Percentiles rank a stretch among this genome's conserved stretches.
Conservation (phyloP, 805 yeast species). For the Hanseniaspora pseudoguilliermondii region DNA sequence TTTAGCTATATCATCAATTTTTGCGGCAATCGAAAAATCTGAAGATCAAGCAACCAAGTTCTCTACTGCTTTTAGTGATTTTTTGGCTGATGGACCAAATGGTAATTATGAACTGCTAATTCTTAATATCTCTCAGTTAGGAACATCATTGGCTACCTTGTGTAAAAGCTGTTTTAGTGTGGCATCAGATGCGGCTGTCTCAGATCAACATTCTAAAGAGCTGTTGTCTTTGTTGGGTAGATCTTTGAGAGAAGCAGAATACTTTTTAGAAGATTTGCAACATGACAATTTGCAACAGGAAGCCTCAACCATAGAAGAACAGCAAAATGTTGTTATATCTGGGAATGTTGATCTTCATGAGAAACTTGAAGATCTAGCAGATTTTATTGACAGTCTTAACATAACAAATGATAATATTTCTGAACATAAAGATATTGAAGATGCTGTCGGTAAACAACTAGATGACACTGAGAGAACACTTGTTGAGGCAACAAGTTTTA, state of each 20-base stretch:
- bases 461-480: slow-evolving; percentile 59
- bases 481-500: slow-evolving; percentile 47
- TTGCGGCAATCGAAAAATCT: slow-evolving; percentile 58
- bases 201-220: slow-evolving; percentile 2
- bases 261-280: slow-evolving; percentile 35
- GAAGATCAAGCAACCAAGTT: slow-evolving; percentile 65
- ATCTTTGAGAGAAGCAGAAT: slow-evolving; percentile 48
- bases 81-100: slow-evolving; percentile 61
- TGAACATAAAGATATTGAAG: slow-evolving; percentile 47
- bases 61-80: slow-evolving; percentile 62
- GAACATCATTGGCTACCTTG: slow-evolving; percentile 50
- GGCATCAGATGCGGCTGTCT: neutral
- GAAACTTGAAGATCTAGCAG: slow-evolving; percentile 49
- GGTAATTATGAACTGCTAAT: slow-evolving; percentile 52
- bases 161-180: slow-evolving; percentile 35
- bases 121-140: slow-evolving; percentile 47
- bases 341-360: slow-evolving; percentile 67
- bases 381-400: slow-evolving; percentile 39
- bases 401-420: slow-evolving; percentile 20
- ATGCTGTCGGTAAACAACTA: slow-evolving; percentile 63
- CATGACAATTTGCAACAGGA: slow-evolving; percentile 39
- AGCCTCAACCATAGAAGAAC: slow-evolving; percentile 43
- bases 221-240: slow-evolving; percentile 27
- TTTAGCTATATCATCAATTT: slow-evolving; percentile 47
- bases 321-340: slow-evolving; percentile 63